Evolutionary conservation across 495 filamentous ascomycete species (phyloP).

Genomic region (Pseudevernia furfuracea): DNA sequence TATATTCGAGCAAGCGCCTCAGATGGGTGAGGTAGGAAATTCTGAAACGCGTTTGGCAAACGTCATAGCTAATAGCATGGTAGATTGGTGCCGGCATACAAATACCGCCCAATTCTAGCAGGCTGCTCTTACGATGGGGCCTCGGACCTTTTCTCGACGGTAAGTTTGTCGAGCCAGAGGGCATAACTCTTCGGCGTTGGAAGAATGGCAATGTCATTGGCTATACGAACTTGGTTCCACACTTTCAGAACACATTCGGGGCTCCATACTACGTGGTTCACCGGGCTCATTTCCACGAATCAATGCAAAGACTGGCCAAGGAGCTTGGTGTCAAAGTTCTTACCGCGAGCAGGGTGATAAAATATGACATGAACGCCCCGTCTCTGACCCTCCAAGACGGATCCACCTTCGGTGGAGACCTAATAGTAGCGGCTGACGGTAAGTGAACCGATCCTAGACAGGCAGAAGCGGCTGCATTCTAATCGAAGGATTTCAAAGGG

Average conservation of each 20-base stretch:
- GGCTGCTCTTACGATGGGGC: constrained; percentile 6
- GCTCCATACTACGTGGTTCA: neutral
- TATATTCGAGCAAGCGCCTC: neutral
- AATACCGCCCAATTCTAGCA: neutral
- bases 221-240: neutral
- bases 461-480: neutral
- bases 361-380: neutral
- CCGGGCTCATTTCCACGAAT: neutral
- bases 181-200: neutral
- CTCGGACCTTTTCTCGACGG: neutral
- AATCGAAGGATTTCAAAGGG: neutral
- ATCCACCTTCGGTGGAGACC: neutral
- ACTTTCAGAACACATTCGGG: neutral
- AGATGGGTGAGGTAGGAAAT: neutral
- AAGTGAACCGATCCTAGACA: neutral
- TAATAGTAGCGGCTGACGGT: constrained; percentile 3
- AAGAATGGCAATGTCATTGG: neutral
- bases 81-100: neutral
- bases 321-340: neutral
- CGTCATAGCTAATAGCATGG: neutral
- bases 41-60: neutral
- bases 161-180: neutral
- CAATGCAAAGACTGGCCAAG: neutral
- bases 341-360: neutral
- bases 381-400: neutral